phyloP scores from a whole-genome alignment of 1,139 yeast species.

The Hansenula sp. region DNA sequence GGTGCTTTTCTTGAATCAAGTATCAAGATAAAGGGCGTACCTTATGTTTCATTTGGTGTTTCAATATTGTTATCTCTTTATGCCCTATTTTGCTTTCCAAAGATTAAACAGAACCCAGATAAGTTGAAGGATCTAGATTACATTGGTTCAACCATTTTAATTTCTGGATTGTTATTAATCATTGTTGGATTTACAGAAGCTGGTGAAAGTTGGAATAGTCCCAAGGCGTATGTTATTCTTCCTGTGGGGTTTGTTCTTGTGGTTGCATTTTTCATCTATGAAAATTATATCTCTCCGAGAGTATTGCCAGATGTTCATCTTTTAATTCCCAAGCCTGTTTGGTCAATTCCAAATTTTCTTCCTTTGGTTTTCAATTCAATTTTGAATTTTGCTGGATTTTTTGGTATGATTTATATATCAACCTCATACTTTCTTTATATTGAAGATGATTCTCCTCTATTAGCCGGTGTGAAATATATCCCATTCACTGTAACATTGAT shows the following conservation, averaged over 20 bases:
- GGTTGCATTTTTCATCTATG: conserved; percentile 12
- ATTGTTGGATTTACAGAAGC: conserved; percentile 31
- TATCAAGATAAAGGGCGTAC: conserved; percentile 30
- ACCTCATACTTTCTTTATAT: conserved; percentile 9
- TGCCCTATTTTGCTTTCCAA: conserved; percentile 19
- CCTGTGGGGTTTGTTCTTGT: conserved; percentile 11
- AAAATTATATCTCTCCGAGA: conserved; percentile 3
- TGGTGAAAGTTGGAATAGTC: conserved; percentile 27
- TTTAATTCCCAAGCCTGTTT: conserved; percentile 15
- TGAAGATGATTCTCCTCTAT: conserved; percentile 19
- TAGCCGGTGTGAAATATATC: conserved; percentile 23
- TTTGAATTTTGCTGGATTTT: conserved; percentile 10
- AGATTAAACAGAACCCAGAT: conserved; percentile 12
- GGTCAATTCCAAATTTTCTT: conserved; percentile 16
- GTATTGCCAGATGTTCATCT: conserved; percentile 9
- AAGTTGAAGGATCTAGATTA: conserved; percentile 25
- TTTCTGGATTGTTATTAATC: conserved; percentile 25
- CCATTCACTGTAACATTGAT: conserved; percentile 8
- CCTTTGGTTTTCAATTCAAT: conserved; percentile 10
- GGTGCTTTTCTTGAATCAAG: conserved; percentile 31
- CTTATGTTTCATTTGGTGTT: conserved; percentile 27
- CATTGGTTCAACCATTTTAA: conserved; percentile 23
- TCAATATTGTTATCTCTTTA: conserved; percentile 10
- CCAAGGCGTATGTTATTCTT: conserved; percentile 25
- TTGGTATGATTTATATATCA: conserved; percentile 10